Conservation (phyloP, 2,329 filamentous ascomycete species). For the Ophiostoma montium region DNA sequence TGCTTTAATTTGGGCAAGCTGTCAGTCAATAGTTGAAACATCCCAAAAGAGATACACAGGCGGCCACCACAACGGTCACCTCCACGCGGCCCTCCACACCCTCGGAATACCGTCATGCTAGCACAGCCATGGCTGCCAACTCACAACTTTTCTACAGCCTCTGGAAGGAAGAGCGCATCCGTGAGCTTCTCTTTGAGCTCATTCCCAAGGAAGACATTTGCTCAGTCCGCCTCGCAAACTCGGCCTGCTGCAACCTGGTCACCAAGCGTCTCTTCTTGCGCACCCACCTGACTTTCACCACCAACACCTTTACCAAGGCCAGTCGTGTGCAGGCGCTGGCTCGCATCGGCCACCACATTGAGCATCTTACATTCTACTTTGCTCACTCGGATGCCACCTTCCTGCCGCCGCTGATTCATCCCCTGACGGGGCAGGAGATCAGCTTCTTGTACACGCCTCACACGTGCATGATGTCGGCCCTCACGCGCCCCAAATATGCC, state of each 20-base stretch:
- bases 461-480: conserved; percentile 45
- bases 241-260: conserved; percentile 55
- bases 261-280: conserved; percentile 57
- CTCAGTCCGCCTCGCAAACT: conserved; percentile 50
- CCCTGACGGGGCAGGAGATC: conserved; percentile 61
- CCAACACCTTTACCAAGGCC: conserved; percentile 62
- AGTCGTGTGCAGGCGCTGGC: conserved; percentile 60
- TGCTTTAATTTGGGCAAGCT: neutral
- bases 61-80: neutral
- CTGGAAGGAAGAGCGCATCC: conserved; percentile 37
- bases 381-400: conserved; percentile 68
- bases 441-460: conserved; percentile 73
- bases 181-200: conserved; percentile 33
- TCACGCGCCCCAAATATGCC: conserved; percentile 62
- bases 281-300: conserved; percentile 54
- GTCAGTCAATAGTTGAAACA: neutral
- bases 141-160: conserved; percentile 40
- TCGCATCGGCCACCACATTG: conserved; percentile 64
- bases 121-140: conserved; percentile 31
- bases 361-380: conserved; percentile 64
- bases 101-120: conserved; percentile 23
- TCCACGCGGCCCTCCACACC: neutral
- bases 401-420: conserved; percentile 71
- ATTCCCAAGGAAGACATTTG: conserved; percentile 39
- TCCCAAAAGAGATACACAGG: neutral